A percentile compares a stretch with the other conserved stretches of the same genome.
Evolutionary conservation across 2,329 filamentous ascomycete genomes (phyloP).

Genomic region (Fusarium sp.): DNA sequence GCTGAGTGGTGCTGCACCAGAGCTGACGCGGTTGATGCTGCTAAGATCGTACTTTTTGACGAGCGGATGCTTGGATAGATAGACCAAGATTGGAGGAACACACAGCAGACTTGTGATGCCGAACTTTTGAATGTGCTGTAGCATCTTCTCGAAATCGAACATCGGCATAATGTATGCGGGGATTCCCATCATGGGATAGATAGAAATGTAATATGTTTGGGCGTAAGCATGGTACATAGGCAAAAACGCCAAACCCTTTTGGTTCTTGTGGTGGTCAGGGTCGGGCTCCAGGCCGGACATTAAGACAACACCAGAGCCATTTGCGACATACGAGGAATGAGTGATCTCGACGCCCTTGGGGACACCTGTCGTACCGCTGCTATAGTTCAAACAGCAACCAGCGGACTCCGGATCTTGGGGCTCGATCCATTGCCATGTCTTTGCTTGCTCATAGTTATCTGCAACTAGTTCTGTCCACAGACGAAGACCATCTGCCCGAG

Average conservation of each 20-base stretch:
- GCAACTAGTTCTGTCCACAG: conserved; percentile 74
- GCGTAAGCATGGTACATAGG: conserved; percentile 81
- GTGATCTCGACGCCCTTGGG: conserved; percentile 86
- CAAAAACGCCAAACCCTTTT: conserved; percentile 71
- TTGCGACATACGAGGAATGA: conserved; percentile 79
- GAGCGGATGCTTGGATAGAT: conserved; percentile 76
- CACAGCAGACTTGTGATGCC: conserved; percentile 72
- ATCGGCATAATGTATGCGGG: conserved; percentile 81
- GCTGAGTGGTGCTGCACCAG: conserved; percentile 76
- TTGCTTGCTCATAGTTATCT: conserved; percentile 52
- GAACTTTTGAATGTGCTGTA: conserved; percentile 74
- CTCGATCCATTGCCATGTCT: conserved; percentile 70
- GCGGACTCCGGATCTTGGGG: conserved; percentile 60
- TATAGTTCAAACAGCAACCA: conserved; percentile 80
- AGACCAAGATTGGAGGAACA: conserved; percentile 80
- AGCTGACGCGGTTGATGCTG: conserved; percentile 67
- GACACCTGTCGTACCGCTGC: conserved; percentile 79
- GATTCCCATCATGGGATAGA: conserved; percentile 62
- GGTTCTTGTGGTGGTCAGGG: conserved; percentile 52
- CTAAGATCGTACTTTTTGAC: conserved; percentile 75
- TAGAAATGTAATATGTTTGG: conserved; percentile 76
- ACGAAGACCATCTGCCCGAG: neutral
- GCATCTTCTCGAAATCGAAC: conserved; percentile 79
- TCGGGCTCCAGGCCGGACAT: conserved; percentile 57
- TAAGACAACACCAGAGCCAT: conserved; percentile 68